These are phyloP conservation scores for Zoysia japonica DNA, from an alignment of 176 grass and related monocot genomes.

Conservation along the genomic window DNA sequence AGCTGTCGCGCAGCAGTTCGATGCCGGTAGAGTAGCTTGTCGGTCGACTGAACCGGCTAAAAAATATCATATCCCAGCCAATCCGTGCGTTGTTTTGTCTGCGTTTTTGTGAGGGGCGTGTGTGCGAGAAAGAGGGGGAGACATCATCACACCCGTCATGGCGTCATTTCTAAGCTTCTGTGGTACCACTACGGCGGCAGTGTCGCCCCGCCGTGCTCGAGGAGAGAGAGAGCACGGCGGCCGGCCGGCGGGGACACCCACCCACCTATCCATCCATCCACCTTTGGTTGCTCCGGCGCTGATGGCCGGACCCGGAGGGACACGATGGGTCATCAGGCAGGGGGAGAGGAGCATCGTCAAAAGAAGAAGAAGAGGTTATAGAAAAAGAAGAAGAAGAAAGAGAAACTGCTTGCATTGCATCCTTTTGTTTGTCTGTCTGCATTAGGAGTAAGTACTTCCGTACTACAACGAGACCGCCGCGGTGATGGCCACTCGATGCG, in stretches of 20 bases:
- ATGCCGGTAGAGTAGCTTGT: constrained; percentile 22
- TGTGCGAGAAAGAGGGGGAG: neutral
- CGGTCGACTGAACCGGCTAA: constrained; percentile 2
- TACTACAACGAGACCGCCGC: constrained; percentile 13
- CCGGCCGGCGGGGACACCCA: neutral
- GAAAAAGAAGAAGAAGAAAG: too few relatives aligned
- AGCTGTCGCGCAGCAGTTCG: constrained; percentile 5
- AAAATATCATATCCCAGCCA: neutral
- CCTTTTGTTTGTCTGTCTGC: constrained; percentile 37
- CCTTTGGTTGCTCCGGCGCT: neutral
- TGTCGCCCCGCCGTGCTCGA: constrained; percentile 8
- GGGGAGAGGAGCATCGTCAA: neutral
- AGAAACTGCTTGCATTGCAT: neutral
- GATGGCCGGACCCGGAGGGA: neutral
- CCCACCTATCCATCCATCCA: neutral
- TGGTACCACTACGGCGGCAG: neutral
- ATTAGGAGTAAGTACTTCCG: too few relatives aligned
- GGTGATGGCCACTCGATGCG: constrained; percentile 42
- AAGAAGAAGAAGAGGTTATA: too few relatives aligned
- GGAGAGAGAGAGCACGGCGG: neutral
- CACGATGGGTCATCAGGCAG: constrained; percentile 25
- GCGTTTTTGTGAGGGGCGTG: neutral
- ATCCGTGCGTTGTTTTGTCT: neutral
- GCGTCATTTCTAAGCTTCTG: constrained; percentile 5
- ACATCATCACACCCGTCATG: too few relatives aligned